A percentile compares a stretch with the other conserved stretches of the same genome.
phyloP scores from a whole-genome alignment of 2,329 filamentous ascomycete genomes.

The Colletotrichum shisoi region DNA sequence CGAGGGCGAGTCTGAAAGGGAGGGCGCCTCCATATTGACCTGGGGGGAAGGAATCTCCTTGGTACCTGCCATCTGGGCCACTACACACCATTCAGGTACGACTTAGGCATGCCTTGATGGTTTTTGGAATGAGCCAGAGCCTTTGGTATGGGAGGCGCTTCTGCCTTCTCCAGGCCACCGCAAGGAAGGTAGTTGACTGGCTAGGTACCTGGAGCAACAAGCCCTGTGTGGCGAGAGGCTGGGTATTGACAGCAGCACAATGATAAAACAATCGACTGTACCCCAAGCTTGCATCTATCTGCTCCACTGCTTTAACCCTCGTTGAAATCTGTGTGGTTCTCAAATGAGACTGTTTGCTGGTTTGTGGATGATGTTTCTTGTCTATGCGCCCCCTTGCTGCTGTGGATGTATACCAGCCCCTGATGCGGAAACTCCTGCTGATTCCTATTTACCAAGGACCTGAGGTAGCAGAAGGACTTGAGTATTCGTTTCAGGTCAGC shows the following conservation, averaged over 20 bases:
- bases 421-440: too few species aligned
- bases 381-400: too few species aligned
- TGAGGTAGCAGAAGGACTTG: too few species aligned
- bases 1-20: not conserved
- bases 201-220: not conserved
- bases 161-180: not conserved
- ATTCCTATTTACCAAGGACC: too few species aligned
- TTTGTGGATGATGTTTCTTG: too few species aligned
- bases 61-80: constrained; percentile 16
- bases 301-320: not conserved
- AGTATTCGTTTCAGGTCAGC: too few species aligned
- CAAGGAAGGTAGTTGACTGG: not conserved
- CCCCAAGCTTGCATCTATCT: too few species aligned
- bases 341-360: too few species aligned
- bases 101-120: not conserved
- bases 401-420: too few species aligned
- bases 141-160: not conserved
- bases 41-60: constrained; percentile 11
- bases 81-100: not conserved
- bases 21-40: constrained; percentile 12
- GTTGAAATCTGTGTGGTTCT: too few species aligned
- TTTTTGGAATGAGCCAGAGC: too few species aligned
- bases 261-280: not conserved
- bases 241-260: not conserved
- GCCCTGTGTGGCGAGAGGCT: not conserved